Evolutionary conservation across 345 rosid genomes (phyloP), one percentile per base, ranked within the genome.

Genomic region (Toxicodendron radicans): DNA sequence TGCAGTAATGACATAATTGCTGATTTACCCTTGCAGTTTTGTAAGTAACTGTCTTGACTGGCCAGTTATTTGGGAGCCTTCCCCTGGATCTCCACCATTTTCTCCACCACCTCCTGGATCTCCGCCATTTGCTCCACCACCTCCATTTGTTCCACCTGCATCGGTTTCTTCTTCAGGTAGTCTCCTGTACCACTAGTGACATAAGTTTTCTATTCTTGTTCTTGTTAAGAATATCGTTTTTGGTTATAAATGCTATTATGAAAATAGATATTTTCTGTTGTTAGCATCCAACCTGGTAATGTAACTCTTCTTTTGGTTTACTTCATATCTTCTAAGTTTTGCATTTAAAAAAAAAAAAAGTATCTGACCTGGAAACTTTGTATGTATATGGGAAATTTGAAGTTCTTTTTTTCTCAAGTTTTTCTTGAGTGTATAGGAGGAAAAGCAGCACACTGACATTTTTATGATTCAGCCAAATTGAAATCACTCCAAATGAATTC

Each of bases 101-200:
- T 88, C 99, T 72, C 99, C 99, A 73, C 97, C 99, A 18, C 97
- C 99, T 52, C 98, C 99, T n/a, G n/a, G n/a, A n/a, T n/a, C n/a
- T n/a, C 99, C 95, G 33, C 99, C 99, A 27, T 95, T 95, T 83
- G 89, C 99, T 72, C 99, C 99, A 73, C 97, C 99, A 18, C 97
- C 99, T 52, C 98, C 99, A 32, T 92, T 96, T 86, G 85, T 86
- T 64, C 95, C 90, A 27, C 91, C 90, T 30, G 79, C 96, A 11
- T 84, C 94, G 1, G 76, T 85, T 75, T 83, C 97, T 60, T 61
- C 84, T 17, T 95, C 92, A 35, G 96, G 97, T 93, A 83, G 75
- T 73, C 27, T 72, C 16, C 7, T 64, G 21, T 75, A 68, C 38
- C 33, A 10, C 14, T 45, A 11, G 21, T 57, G 43, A 60, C 18